phyloP scores from a whole-genome alignment of 257 asterid genomes.

The Leptodermis oblonga region DNA sequence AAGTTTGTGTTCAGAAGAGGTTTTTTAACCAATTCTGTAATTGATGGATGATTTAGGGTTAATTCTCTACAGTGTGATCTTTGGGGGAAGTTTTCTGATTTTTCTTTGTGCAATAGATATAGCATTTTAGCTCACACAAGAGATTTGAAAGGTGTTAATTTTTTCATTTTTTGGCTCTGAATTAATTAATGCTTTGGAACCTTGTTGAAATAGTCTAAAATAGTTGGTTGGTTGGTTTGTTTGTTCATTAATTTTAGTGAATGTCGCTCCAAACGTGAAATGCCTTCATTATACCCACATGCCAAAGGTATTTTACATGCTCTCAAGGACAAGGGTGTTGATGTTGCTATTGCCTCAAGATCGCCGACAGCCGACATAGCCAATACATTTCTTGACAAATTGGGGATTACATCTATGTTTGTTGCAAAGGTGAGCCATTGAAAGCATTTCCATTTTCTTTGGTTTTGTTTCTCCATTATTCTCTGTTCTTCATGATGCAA shows the following conservation, averaged over 20 bases:
- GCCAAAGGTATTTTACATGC: conserved; percentile 39
- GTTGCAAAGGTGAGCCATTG: conserved; percentile 60
- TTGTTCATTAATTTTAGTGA: conserved; percentile 39
- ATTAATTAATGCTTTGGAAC: neutral
- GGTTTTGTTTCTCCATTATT: neutral
- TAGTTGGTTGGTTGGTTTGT: conserved; percentile 2
- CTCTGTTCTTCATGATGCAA: too few relatives aligned
- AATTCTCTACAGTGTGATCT: neutral
- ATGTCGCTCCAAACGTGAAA: conserved; percentile 43
- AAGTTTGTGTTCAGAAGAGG: neutral
- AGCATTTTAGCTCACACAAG: neutral
- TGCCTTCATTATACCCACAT: conserved; percentile 35
- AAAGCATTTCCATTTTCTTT: neutral
- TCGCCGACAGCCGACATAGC: conserved; percentile 80
- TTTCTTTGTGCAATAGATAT: neutral
- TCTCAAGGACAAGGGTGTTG: conserved; percentile 36
- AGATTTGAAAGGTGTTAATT: neutral
- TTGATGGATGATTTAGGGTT: neutral
- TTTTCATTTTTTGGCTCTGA: neutral
- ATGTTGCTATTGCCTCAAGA: conserved; percentile 45
- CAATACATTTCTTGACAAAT: conserved; percentile 57
- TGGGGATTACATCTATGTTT: conserved; percentile 73
- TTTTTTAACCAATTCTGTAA: neutral
- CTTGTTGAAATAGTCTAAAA: neutral
- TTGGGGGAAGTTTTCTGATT: neutral